Evolutionary conservation across 2,329 filamentous ascomycete genomes (phyloP).

Genomic region (Ascochyta koolunga): DNA sequence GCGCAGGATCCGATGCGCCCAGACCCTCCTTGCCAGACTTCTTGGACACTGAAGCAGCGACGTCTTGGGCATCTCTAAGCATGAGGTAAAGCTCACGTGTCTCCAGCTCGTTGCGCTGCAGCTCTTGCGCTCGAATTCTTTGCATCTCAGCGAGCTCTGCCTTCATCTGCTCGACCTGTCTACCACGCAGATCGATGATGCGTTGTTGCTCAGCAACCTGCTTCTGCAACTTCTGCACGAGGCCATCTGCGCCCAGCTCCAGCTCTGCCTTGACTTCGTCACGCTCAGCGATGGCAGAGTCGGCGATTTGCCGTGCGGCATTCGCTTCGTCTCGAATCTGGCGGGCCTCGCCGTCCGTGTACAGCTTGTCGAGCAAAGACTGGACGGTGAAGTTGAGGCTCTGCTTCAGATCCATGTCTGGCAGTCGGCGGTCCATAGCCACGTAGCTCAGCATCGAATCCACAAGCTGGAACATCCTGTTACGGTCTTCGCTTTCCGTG

Average conservation of each 20-base stretch:
- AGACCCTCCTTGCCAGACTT: conserved; percentile 60
- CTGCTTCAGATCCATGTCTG: conserved; percentile 97
- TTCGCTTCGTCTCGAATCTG: conserved; percentile 90
- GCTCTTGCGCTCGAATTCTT: conserved; percentile 82
- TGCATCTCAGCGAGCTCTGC: conserved; percentile 88
- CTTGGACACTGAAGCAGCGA: conserved; percentile 85
- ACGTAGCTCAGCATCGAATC: conserved; percentile 99
- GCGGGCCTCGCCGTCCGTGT: conserved; percentile 93
- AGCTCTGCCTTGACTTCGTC: conserved; percentile 92
- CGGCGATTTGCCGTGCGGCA: conserved; percentile 89
- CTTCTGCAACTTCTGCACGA: conserved; percentile 90
- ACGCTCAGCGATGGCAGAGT: conserved; percentile 92
- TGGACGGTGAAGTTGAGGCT: conserved; percentile 98
- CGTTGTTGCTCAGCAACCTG: conserved; percentile 91
- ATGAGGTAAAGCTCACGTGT: conserved; percentile 97
- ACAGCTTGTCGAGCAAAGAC: conserved; percentile 90
- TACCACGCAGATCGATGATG: conserved; percentile 85
- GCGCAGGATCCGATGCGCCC: conserved; percentile 70
- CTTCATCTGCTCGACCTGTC: conserved; percentile 87
- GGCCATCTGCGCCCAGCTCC: conserved; percentile 88
- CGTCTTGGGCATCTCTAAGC: conserved; percentile 95
- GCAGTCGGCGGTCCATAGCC: conserved; percentile 93
- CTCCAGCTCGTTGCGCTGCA: conserved; percentile 93
- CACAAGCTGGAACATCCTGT: conserved; percentile 96
- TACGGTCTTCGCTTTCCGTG: conserved; percentile 86